Conservation (phyloP, 352 stramenopile species). For the Hyaloperonospora brassicae region DNA sequence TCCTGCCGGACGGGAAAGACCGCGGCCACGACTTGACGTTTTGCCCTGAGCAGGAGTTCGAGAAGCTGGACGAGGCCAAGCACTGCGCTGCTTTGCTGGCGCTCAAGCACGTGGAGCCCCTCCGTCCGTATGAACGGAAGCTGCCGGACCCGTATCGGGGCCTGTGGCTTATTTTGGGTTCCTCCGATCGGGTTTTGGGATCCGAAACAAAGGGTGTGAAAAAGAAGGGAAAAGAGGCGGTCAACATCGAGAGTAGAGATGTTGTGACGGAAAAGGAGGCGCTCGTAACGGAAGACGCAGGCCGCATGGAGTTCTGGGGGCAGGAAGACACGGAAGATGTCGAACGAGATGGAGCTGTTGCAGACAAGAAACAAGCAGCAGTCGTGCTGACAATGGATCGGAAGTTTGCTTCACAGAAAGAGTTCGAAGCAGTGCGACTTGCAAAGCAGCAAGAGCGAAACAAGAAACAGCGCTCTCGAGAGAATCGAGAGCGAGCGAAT, state of each 20-base stretch:
- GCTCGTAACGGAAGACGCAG: not conserved
- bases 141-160: constrained; percentile 93
- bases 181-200: too few species aligned
- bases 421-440: constrained; percentile 56
- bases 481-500: constrained; percentile 90
- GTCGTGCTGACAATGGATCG: constrained; percentile 58
- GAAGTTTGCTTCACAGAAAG: constrained; percentile 66
- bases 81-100: constrained; percentile 90
- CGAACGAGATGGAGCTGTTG: not conserved
- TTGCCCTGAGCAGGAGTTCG: constrained; percentile 77
- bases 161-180: constrained; percentile 79
- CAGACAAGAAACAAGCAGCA: constrained; percentile 16
- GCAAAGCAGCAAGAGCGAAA: constrained; percentile 56
- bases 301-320: not conserved
- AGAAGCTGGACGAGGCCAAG: constrained; percentile 84
- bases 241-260: not conserved
- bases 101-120: constrained; percentile 90
- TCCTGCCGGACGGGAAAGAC: constrained; percentile 92
- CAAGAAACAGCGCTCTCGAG: constrained; percentile 68
- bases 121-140: constrained; percentile 90
- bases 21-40: constrained; percentile 91
- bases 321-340: not conserved
- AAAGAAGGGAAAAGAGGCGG: not conserved
- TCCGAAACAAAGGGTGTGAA: too few species aligned
- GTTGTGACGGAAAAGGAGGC: not conserved